These are phyloP conservation scores for Agaricus subrufescens DNA, from an alignment of 768 basidiomycete species.

Conservation along the genomic window DNA sequence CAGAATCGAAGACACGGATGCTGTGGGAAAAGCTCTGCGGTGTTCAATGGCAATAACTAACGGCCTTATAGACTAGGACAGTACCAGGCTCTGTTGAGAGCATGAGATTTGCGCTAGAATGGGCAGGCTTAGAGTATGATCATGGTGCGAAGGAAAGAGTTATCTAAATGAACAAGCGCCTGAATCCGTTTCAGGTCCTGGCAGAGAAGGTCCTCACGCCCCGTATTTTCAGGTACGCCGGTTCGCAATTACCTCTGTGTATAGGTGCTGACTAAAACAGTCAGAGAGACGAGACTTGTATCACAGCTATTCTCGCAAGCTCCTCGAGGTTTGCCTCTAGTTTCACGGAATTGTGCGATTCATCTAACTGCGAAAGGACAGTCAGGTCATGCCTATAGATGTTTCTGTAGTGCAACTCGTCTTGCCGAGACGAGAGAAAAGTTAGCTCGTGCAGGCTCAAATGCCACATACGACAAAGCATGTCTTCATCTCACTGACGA, in stretches of 20 bases:
- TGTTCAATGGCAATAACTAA: background rate
- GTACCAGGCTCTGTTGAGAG: constrained; percentile 85
- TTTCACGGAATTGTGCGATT: background rate
- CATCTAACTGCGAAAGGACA: constrained; percentile 22
- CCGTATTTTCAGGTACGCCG: constrained; percentile 80
- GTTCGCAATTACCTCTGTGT: background rate
- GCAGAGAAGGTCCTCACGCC: constrained; percentile 64
- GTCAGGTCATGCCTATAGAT: constrained; percentile 89
- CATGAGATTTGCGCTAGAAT: constrained; percentile 69
- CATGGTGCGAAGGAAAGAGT: constrained; percentile 52
- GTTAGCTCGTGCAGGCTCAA: constrained; percentile 69
- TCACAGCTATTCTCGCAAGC: constrained; percentile 60
- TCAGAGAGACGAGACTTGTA: constrained; percentile 90
- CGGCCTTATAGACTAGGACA: constrained; percentile 54
- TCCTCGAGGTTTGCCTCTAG: constrained; percentile 60
- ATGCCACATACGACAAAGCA: constrained; percentile 80
- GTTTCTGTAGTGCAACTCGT: constrained; percentile 82
- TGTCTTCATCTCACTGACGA: constrained; percentile 87
- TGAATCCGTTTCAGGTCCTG: constrained; percentile 56
- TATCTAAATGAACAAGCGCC: background rate
- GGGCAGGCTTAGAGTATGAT: constrained; percentile 92
- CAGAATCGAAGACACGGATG: constrained; percentile 93
- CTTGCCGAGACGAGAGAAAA: constrained; percentile 64
- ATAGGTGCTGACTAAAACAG: constrained; percentile 32
- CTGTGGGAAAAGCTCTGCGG: constrained; percentile 41